These are phyloP conservation scores for Phtheirospermum japonicum DNA, from an alignment of 257 asterid species.

Conservation along the genomic window DNA sequence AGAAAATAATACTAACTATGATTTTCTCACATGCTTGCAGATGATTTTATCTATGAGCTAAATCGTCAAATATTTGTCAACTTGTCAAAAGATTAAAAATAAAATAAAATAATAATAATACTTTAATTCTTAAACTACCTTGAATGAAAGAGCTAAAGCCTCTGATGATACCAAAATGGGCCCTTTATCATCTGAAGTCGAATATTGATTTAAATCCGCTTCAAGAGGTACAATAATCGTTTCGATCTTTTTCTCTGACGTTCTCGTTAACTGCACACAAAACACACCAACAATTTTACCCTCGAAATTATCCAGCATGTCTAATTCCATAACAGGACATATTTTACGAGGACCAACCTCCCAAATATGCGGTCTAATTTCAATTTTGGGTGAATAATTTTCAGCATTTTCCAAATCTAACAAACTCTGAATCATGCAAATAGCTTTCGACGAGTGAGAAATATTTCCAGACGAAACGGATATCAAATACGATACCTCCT, in stretches of 20 bases:
- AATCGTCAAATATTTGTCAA: slow-evolving; percentile 52
- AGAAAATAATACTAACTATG: too few relatives aligned
- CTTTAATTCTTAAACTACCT: too few relatives aligned
- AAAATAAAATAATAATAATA: too few relatives aligned
- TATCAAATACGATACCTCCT: too few relatives aligned
- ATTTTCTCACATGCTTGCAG: neutral
- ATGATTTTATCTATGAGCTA: neutral
- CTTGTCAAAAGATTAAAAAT: too few relatives aligned
- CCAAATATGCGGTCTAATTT: slow-evolving; percentile 68
- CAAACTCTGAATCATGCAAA: too few relatives aligned
- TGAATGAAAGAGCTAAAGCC: too few relatives aligned
- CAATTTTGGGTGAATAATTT: slow-evolving; percentile 42
- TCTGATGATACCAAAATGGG: too few relatives aligned
- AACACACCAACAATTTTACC: slow-evolving; percentile 62
- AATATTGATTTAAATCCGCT: slow-evolving; percentile 41
- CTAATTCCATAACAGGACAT: slow-evolving; percentile 60
- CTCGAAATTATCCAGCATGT: slow-evolving; percentile 46
- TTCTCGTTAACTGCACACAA: slow-evolving; percentile 54
- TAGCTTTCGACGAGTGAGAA: too few relatives aligned
- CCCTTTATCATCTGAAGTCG: slow-evolving; percentile 31
- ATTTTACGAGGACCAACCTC: slow-evolving; percentile 61
- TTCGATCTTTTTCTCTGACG: too few relatives aligned
- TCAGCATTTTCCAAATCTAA: slow-evolving; percentile 44
- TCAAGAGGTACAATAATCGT: slow-evolving; percentile 80
- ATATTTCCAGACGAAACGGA: too few relatives aligned